These are phyloP conservation scores for Acacia concinna DNA, from an alignment of 331 rosid genomes.

Conservation along the genomic window DNA sequence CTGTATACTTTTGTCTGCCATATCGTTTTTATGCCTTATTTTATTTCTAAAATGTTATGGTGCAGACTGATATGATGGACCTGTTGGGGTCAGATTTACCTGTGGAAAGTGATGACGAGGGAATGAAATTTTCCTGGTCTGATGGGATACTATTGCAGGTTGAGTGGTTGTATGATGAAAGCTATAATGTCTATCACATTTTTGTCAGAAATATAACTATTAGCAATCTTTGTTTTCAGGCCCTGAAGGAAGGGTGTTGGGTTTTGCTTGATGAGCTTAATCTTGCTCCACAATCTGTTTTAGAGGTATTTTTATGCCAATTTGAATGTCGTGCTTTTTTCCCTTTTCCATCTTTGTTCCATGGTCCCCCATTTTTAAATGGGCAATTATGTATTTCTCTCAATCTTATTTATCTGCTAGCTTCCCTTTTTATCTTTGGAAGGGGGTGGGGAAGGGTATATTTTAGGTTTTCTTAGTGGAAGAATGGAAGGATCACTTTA, in stretches of 20 bases:
- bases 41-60: not conserved
- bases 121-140: constrained; percentile 91
- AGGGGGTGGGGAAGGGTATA: not conserved
- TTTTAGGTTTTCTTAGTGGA: not conserved
- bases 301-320: constrained; percentile 51
- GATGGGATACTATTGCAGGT: constrained; percentile 94
- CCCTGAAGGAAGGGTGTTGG: constrained; percentile 93
- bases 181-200: not conserved
- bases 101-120: constrained; percentile 82
- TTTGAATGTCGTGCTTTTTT: not conserved
- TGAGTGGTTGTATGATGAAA: constrained; percentile 4
- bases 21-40: not conserved
- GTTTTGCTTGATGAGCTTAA: constrained; percentile 96
- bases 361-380: not conserved
- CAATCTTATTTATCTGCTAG: not conserved
- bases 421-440: not conserved
- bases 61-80: constrained; percentile 96
- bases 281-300: constrained; percentile 96
- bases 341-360: not conserved
- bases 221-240: constrained; percentile 48
- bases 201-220: constrained; percentile 5
- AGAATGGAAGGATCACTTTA: not conserved
- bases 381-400: not conserved
- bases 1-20: not conserved
- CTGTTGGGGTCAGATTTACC: constrained; percentile 96